Evolutionary conservation across 768 basidiomycete species (phyloP).

Genomic region (Boletus speciosus): DNA sequence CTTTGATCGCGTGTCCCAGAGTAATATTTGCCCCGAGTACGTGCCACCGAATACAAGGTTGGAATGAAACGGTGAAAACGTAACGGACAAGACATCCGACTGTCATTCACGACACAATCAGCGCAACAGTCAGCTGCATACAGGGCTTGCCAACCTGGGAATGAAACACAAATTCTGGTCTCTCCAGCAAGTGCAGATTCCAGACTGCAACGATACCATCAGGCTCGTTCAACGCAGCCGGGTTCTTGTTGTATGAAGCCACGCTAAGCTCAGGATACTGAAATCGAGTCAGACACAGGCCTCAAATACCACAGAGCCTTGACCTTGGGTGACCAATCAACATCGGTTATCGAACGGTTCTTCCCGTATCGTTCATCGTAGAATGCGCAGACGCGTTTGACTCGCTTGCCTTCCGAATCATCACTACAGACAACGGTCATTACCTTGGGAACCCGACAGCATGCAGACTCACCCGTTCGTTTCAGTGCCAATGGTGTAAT

Average conservation of each 20-base stretch:
- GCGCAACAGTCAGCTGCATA: background rate
- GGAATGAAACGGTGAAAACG: constrained; percentile 96
- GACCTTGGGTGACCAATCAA: constrained; percentile 98
- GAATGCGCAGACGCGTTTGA: constrained; percentile 94
- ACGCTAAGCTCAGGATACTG: constrained; percentile 95
- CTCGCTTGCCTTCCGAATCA: constrained; percentile 83
- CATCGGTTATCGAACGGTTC: constrained; percentile 91
- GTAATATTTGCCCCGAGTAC: constrained; percentile 96
- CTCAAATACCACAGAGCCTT: constrained; percentile 4
- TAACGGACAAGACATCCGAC: constrained; percentile 97
- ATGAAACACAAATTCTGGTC: constrained; percentile 98
- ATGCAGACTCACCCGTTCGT: constrained; percentile 63
- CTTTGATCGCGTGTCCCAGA: constrained; percentile 98
- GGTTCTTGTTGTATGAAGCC: constrained; percentile 97
- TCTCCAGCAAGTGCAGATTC: constrained; percentile 92
- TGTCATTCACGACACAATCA: constrained; percentile 31
- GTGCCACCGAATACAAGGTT: constrained; percentile 97
- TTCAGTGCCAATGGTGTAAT: constrained; percentile 90
- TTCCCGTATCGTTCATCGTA: constrained; percentile 87
- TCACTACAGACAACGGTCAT: constrained; percentile 49
- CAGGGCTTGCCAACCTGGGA: constrained; percentile 68
- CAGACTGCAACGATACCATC: constrained; percentile 97
- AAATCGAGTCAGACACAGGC: background rate
- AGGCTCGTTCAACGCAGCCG: constrained; percentile 88
- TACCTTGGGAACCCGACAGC: background rate